These are phyloP conservation scores for Craterostigma plantagineum DNA, from an alignment of 257 asterid species.

Conservation along the genomic window DNA sequence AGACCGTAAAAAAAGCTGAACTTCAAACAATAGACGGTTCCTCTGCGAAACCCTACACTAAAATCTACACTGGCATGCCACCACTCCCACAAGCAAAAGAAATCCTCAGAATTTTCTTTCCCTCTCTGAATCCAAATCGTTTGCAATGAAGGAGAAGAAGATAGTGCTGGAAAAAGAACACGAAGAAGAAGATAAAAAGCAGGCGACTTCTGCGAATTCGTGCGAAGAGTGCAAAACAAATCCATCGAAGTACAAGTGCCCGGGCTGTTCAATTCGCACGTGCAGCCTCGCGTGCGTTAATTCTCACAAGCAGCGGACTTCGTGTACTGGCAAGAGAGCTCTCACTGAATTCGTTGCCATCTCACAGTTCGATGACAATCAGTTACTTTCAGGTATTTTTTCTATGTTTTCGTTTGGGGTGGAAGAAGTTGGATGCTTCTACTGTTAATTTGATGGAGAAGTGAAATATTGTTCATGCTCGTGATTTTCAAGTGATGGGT, in stretches of 20 bases:
- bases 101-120: too few species aligned
- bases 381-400: constrained; percentile 45
- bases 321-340: constrained; percentile 55
- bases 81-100: too few species aligned
- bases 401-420: not conserved
- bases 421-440: too few species aligned
- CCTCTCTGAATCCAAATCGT: not conserved
- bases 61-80: too few species aligned
- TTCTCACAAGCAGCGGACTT: constrained; percentile 69
- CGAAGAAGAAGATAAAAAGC: constrained; percentile 7
- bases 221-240: constrained; percentile 62
- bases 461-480: not conserved
- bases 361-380: constrained; percentile 56
- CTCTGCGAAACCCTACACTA: too few species aligned
- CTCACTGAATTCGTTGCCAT: constrained; percentile 36
- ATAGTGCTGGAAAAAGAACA: constrained; percentile 14
- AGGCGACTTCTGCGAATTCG: constrained; percentile 3
- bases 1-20: too few species aligned
- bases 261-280: constrained; percentile 67
- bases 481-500: not conserved
- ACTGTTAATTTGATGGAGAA: too few species aligned
- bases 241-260: constrained; percentile 78
- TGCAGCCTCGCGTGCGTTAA: constrained; percentile 87
- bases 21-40: too few species aligned
- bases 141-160: too few species aligned